Evolutionary conservation across 2,329 filamentous ascomycete species (phyloP), one percentile per base, ranked within the genome.

Genomic region (Alternaria gansuensis): DNA sequence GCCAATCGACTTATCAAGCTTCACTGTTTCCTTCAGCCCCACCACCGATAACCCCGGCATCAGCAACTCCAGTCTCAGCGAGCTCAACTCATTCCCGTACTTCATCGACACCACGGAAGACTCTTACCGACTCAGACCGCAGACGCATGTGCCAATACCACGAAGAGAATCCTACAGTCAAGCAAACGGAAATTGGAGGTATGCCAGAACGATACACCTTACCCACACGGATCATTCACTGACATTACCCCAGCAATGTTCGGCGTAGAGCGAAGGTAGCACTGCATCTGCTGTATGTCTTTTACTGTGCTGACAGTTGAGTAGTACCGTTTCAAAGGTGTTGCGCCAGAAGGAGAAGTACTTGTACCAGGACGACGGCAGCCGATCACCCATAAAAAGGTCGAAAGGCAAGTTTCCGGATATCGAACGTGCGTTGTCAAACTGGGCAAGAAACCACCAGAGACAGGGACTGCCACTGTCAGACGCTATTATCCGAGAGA

Each of bases 281-380:
- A 55, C 46, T 54, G 48, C 43, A 57, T 52, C 37, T 21, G 37
- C 41, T 44, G 8, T 40, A 48, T 68, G 44, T 39, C 31, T 57
- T 17, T 29, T 60, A 8, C 41, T 60, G 57, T 60, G 46, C 64
- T 71, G 49, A 74, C 64, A 34, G 44, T 52, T 24, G 21, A 71
- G 56, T 77, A 99, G 95, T 81, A 99, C 95, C 48, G 95, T 99
- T n/a, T 99, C 95, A 54, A 99, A 99, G 77, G 95, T 98, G 54
- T 80, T 99, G 65, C 89, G 94, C 53, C 90, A 97, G 73, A 96
- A 94, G 80, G 95, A 99, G 64, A 95, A 96, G 77, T 98, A 96
- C 78, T 85, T 98, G 14, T 90, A 89, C 72, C 87, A 88, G 53
- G 91, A 91, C 72, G 93, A 92, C 77, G 90, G 88, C 67, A 92